phyloP scores from a whole-genome alignment of 192 early-diverging fungal species.

The Piromyces sp. region DNA sequence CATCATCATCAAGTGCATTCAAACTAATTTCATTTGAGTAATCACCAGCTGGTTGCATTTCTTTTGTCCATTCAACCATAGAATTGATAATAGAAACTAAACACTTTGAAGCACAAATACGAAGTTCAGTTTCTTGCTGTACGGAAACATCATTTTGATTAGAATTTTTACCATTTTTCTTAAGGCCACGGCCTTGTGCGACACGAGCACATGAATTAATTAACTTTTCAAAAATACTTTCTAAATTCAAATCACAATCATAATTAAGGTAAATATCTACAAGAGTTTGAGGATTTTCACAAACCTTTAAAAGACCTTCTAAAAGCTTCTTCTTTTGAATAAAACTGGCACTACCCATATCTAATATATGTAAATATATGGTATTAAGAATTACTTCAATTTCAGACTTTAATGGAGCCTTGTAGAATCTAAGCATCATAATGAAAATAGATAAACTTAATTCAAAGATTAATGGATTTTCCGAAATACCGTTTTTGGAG shows the following conservation, averaged over 20 bases:
- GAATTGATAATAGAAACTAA: constrained; percentile 27
- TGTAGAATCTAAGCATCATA: constrained; percentile 26
- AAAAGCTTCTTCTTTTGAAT: constrained; percentile 34
- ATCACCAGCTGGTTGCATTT: background rate
- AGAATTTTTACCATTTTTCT: background rate
- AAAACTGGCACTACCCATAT: constrained; percentile 36
- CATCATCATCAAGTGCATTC: background rate
- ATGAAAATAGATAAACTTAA: constrained; percentile 32
- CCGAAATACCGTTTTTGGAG: constrained; percentile 30
- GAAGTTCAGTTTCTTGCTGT: constrained; percentile 21
- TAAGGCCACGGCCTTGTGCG: constrained; percentile 15
- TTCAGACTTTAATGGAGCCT: constrained; percentile 28
- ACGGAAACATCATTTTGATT: background rate
- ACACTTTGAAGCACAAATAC: constrained; percentile 16
- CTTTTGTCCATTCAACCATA: constrained; percentile 24
- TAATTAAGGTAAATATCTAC: constrained; percentile 43
- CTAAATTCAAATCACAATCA: constrained; percentile 32
- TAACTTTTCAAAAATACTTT: constrained; percentile 30
- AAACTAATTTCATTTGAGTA: background rate
- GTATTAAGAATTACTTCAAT: constrained; percentile 38
- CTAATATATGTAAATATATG: constrained; percentile 39
- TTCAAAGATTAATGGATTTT: constrained; percentile 39
- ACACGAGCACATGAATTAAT: constrained; percentile 20
- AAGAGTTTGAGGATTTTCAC: constrained; percentile 32
- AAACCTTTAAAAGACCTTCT: constrained; percentile 31